Evolutionary conservation across 2,329 filamentous ascomycete species (phyloP), one percentile per base, ranked within the genome.

Genomic region (Cercospora canescens): DNA sequence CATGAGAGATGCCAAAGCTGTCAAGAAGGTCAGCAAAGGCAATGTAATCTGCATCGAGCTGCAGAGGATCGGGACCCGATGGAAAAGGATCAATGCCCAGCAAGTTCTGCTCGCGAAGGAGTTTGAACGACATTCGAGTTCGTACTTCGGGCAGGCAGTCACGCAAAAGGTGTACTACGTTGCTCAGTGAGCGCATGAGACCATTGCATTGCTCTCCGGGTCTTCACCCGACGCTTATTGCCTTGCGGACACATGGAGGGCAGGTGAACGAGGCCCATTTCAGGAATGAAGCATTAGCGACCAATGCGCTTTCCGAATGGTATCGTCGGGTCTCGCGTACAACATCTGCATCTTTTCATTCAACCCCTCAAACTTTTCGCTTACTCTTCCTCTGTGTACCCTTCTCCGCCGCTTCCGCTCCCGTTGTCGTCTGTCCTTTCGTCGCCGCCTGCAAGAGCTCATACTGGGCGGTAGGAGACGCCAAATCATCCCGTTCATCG

Each of bases 401-500:
- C 37, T 73, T 74, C 24, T 59, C 63, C n/a, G 63, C 66, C 16
- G 32, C 55, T 41, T 72, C 70, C 21, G 41, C 60, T 21, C 71
- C 74, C 9, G 69, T 73, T 12, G 67, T 66, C 18, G 60, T 37
- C 21, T 62, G 59, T 56, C 48, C 60, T 16, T 62, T 34, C 30
- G 35, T 39, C 14, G 59, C 59, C 30, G 41, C 48, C 24, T 62
- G 59, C 45, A 62, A 41, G 11, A 62, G 35, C 35, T 65, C 41
- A 3, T 68, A 69, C n/a, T 67, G 62, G 8, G 70, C 64, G 6
- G 61, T 70, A 8, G 73, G 72, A 9, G 70, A 66, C 8, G 72
- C 70, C 21, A 73, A 61, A 14, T 71, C 69, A 34, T 75, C 73
- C 37, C 70, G 66, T 64, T 75, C 70, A 21, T 82, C 81, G 65